phyloP scores from a whole-genome alignment of 2,329 filamentous ascomycete genomes.

The Hyphodiscus sp. region DNA sequence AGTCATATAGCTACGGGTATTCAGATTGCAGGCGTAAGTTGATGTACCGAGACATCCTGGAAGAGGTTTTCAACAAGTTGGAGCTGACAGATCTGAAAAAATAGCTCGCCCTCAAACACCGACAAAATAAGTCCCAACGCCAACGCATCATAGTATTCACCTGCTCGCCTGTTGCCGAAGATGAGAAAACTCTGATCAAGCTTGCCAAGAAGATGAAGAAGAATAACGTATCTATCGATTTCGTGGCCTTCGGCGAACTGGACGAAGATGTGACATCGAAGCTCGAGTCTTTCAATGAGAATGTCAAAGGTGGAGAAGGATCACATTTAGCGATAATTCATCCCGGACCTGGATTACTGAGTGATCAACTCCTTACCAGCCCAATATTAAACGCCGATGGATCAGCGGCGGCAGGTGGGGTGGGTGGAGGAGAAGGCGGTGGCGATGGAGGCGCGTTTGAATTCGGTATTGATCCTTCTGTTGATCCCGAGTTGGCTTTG shows the following conservation, averaged over 20 bases:
- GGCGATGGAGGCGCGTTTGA: constrained; percentile 61
- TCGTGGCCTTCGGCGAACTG: constrained; percentile 89
- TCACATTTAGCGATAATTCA: constrained; percentile 88
- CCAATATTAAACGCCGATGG: constrained; percentile 85
- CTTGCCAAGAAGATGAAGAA: constrained; percentile 99
- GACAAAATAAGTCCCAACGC: constrained; percentile 94
- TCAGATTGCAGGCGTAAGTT: constrained; percentile 83
- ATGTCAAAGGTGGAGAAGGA: constrained; percentile 84
- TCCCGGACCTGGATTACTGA: constrained; percentile 84
- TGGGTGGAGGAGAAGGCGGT: constrained; percentile 43
- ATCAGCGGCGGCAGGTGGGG: constrained; percentile 50
- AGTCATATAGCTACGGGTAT: constrained; percentile 89
- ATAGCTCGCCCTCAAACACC: constrained; percentile 92
- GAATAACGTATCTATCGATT: constrained; percentile 87
- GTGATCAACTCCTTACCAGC: constrained; percentile 82
- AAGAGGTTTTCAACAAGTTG: neutral
- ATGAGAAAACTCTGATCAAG: constrained; percentile 80
- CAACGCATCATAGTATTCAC: constrained; percentile 97
- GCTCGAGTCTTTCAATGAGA: constrained; percentile 87
- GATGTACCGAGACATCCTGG: neutral
- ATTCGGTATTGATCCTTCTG: constrained; percentile 83
- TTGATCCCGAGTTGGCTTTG: constrained; percentile 90
- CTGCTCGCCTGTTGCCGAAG: constrained; percentile 85
- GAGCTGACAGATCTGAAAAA: constrained; percentile 19
- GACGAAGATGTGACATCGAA: constrained; percentile 89